Base-by-base conservation (phyloP, 1,284 basidiomycete genomes). In the Puccinia hordei region DNA sequence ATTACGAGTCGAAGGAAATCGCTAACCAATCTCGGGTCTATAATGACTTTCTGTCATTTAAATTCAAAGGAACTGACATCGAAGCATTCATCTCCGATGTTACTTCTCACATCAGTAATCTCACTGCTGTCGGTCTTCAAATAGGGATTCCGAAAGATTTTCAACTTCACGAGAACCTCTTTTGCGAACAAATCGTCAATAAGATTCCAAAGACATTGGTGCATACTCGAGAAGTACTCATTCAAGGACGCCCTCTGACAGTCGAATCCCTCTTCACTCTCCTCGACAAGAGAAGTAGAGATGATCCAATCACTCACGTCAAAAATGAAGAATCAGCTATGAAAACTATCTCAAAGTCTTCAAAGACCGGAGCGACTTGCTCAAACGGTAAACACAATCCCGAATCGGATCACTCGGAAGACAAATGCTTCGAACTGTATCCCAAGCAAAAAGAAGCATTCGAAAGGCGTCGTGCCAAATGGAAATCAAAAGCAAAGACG, bases 331-430 rank as follows among this genome's bases (percentile, higher is more conserved):
- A 57, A 57, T 65, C 33, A 4, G 38, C 61, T 9, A 2, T 44
- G 15, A 17, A 65, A 38, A 24, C 33, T 9, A 15, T 35, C 24
- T 61, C 59, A 8, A 8, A 53, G n/a, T 24, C 61, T 6, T 6
- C 9, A 19, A 24, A 27, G n/a, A 5, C 38, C 27, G 35, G 13
- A 1, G 24, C 15, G 19, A 35, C 15, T 15, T 65, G 61, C 38
- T 22, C 33, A 5, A 38, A 65, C 27, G 68, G 68, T 10, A 41
- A 49, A 10, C 68, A 71, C 38, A 71, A 71, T 71, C 68, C 68
- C 2, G 24, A 71, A 19, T n/a, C 68, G 8, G 51, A 46, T 8
- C 68, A 71, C 24, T 8, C 24, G 4, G 44, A 24, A 49, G 6
- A 6, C 24, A 3, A 24, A 51, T 71, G 68, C 19, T 46, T 38